phyloP scores from a whole-genome alignment of 1,284 basidiomycete genomes.

The Puccinia horiana region DNA sequence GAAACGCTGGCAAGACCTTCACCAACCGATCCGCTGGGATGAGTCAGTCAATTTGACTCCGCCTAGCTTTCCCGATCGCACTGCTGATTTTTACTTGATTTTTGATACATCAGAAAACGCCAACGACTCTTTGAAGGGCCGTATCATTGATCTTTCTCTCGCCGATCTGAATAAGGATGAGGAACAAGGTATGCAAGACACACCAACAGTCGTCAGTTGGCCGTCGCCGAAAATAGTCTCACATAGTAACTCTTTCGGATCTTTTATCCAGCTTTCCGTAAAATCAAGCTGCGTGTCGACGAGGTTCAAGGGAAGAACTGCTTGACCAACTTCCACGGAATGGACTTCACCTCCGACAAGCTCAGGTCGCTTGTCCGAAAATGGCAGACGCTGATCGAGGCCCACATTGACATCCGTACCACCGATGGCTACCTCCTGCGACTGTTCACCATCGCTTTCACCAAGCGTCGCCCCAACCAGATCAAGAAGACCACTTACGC shows the following conservation, averaged over 20 bases:
- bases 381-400: conserved; percentile 99
- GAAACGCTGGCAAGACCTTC: conserved; percentile 97
- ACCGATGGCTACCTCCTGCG: conserved; percentile 99
- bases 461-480: conserved; percentile 92
- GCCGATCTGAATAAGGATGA: conserved; percentile 99
- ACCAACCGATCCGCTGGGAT: conserved; percentile 97
- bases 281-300: conserved; percentile 97
- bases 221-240: no score
- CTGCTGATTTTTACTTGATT: background rate
- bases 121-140: conserved; percentile 96
- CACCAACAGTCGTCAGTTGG: background rate
- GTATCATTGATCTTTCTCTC: conserved; percentile 93
- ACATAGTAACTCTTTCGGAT: background rate
- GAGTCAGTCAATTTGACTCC: conserved; percentile 67
- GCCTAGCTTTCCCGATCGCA: background rate
- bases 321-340: conserved; percentile 99
- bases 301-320: conserved; percentile 99
- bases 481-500: conserved; percentile 99
- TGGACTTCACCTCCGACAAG: conserved; percentile 99
- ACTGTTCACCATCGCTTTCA: conserved; percentile 98
- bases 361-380: conserved; percentile 99
- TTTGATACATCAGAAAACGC: conserved; percentile 75
- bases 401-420: conserved; percentile 97
- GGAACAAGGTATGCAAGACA: conserved; percentile 68
- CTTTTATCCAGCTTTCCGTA: conserved; percentile 76